These are phyloP conservation scores for Phaeotremella skinneri DNA, from an alignment of 768 basidiomycete species.

Conservation along the genomic window DNA sequence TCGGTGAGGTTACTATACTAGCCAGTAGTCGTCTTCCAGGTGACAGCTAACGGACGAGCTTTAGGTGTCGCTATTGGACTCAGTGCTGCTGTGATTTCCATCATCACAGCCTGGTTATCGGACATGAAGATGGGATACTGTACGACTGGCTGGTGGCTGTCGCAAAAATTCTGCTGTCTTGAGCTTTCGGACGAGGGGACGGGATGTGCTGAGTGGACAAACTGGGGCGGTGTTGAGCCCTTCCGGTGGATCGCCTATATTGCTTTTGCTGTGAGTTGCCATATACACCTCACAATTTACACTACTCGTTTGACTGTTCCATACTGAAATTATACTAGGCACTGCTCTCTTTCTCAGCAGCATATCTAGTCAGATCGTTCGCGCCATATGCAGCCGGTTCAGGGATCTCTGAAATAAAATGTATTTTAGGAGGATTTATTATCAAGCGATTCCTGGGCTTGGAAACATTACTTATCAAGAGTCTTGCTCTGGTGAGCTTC, in stretches of 20 bases:
- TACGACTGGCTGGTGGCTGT: constrained; percentile 95
- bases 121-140: constrained; percentile 98
- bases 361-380: constrained; percentile 80
- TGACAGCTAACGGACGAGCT: not conserved
- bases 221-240: constrained; percentile 70
- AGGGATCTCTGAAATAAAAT: constrained; percentile 98
- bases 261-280: constrained; percentile 71
- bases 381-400: constrained; percentile 96
- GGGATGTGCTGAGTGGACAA: constrained; percentile 84
- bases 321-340: constrained; percentile 56
- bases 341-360: constrained; percentile 77
- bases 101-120: constrained; percentile 93
- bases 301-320: not conserved
- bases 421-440: constrained; percentile 91
- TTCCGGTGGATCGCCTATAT: constrained; percentile 80
- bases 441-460: constrained; percentile 93
- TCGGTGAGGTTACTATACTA: constrained; percentile 63
- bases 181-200: constrained; percentile 75
- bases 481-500: constrained; percentile 75
- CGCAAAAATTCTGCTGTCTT: constrained; percentile 97
- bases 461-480: constrained; percentile 89
- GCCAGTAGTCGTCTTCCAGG: not conserved
- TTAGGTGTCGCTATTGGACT: constrained; percentile 87
- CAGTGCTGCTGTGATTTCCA: constrained; percentile 92
- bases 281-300: not conserved